Evolutionary conservation across 495 filamentous ascomycete species (phyloP).

Genomic region (Lepidopterella palustris): DNA sequence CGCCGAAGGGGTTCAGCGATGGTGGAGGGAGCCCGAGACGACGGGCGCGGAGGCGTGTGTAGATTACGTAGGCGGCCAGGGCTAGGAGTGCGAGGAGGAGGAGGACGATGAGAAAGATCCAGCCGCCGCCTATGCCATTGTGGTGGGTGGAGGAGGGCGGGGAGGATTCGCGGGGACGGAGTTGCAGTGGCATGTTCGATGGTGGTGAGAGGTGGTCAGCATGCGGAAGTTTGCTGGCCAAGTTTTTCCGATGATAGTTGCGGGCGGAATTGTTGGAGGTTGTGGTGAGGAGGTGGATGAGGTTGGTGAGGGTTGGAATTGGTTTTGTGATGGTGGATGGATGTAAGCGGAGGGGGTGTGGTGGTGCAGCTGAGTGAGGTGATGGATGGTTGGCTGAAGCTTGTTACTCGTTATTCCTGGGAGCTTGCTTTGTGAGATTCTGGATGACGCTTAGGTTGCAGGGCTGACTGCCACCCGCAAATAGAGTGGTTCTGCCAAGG

Average conservation of each 20-base stretch:
- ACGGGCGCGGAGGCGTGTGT: constrained; percentile 53
- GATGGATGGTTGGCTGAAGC: neutral
- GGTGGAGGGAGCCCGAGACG: constrained; percentile 60
- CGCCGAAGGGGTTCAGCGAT: constrained; percentile 53
- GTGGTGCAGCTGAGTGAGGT: neutral
- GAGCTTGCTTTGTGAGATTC: neutral
- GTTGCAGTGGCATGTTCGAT: neutral
- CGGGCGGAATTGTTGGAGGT: neutral
- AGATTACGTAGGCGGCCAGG: constrained; percentile 36
- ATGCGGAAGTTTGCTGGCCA: neutral
- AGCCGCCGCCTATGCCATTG: constrained; percentile 21
- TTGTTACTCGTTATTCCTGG: neutral
- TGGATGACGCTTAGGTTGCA: neutral
- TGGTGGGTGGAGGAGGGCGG: neutral
- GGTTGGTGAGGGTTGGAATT: neutral
- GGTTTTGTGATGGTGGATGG: neutral
- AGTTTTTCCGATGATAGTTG: constrained; percentile 2
- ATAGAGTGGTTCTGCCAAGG: neutral
- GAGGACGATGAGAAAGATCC: constrained; percentile 46
- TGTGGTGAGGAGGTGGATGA: neutral
- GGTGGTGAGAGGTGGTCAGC: constrained; percentile 7
- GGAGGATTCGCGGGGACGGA: neutral
- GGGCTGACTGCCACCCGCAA: neutral
- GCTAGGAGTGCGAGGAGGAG: constrained; percentile 46
- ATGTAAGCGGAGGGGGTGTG: neutral